A percentile compares a stretch with the other conserved stretches of the same genome.
Conservation (phyloP, 345 rosid species). For the Garcia nutans region DNA sequence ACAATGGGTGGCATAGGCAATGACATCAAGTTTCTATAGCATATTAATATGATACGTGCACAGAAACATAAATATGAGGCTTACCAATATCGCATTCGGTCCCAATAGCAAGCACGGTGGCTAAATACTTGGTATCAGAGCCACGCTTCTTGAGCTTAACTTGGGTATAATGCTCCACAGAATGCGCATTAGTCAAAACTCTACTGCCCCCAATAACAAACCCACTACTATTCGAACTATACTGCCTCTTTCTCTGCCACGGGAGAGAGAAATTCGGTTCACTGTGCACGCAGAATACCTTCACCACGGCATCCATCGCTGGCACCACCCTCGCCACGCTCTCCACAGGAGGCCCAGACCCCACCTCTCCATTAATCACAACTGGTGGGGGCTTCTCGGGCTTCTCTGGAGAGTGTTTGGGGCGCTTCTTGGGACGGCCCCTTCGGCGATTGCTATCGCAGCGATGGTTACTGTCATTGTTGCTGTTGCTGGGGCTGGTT, state of each 20-base stretch:
- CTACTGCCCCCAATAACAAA: constrained; percentile 73
- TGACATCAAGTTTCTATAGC: not conserved
- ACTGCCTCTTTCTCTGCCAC: constrained; percentile 95
- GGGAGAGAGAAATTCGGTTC: constrained; percentile 92
- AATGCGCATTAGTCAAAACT: constrained; percentile 91
- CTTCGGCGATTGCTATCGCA: constrained; percentile 19
- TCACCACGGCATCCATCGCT: constrained; percentile 91
- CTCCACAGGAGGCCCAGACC: constrained; percentile 36
- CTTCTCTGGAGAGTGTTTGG: constrained; percentile 25
- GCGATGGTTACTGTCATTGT: not conserved
- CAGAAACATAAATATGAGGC: not conserved
- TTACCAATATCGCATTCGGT: constrained; percentile 93
- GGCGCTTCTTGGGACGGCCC: constrained; percentile 44
- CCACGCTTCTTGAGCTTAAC: constrained; percentile 95
- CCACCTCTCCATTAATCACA: constrained; percentile 12
- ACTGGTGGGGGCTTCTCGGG: constrained; percentile 33
- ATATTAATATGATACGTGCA: not conserved
- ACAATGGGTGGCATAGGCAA: not conserved
- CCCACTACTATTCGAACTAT: constrained; percentile 88
- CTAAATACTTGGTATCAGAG: constrained; percentile 88
- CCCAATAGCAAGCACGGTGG: constrained; percentile 87
- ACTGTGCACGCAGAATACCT: constrained; percentile 90
- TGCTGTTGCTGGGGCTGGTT: constrained; percentile 9
- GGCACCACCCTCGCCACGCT: constrained; percentile 68
- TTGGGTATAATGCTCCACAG: constrained; percentile 92